Percentiles rank a stretch among this genome's conserved stretches.
Conservation (phyloP, 2,329 filamentous ascomycete genomes). For the Bertia moriformis region DNA sequence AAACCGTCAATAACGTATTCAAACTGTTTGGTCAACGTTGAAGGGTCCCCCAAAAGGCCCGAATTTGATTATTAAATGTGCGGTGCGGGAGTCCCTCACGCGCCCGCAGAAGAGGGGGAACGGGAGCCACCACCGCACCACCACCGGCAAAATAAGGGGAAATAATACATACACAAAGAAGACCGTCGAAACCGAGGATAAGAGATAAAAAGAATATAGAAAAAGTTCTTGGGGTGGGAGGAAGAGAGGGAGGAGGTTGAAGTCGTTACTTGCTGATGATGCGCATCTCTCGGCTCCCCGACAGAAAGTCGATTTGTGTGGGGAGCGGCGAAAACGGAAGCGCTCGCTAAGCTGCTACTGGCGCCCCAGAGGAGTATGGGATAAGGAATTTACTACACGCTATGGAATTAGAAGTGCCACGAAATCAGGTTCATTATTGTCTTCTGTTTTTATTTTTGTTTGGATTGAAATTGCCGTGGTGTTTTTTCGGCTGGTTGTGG, state of each 20-base stretch:
- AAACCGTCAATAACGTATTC: not conserved
- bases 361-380: no score
- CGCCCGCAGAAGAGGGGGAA: not conserved
- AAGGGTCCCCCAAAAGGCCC: not conserved
- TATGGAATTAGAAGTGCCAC: no score
- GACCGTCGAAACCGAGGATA: not conserved
- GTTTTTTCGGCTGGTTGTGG: no score
- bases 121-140: not conserved
- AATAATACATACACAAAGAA: no score
- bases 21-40: no score
- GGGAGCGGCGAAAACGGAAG: no score
- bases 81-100: not conserved
- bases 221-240: not conserved
- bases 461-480: no score
- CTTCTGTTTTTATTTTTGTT: no score
- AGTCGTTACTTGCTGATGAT: conserved; percentile 1
- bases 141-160: not conserved
- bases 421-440: no score
- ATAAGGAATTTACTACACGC: no score
- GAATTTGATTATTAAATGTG: not conserved
- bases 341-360: no score
- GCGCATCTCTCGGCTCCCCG: not conserved
- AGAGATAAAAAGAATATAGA: not conserved
- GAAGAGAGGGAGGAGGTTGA: not conserved
- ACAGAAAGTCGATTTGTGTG: not conserved